A percentile compares a stretch with the other conserved stretches of the same genome.
Conservation (phyloP, 177 flowering plant species). For the Vitis hybrid region DNA sequence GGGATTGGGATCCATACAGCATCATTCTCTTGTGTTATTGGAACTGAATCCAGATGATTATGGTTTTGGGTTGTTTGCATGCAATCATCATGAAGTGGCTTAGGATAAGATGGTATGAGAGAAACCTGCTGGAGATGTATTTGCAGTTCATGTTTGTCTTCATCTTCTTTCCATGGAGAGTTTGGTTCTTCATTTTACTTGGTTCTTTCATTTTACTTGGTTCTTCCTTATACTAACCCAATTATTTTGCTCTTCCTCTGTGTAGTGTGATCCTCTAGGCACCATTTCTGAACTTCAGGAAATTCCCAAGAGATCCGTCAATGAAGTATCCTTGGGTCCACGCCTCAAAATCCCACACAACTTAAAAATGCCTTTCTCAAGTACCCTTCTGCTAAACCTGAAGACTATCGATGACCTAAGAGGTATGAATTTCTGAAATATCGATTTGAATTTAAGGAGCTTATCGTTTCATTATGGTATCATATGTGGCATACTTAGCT, state of each 20-base stretch:
- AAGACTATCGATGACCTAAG: constrained; percentile 37
- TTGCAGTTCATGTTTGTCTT: constrained; percentile 88
- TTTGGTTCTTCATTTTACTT: neutral
- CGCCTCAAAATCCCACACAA: constrained; percentile 52
- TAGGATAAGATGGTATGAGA: constrained; percentile 73
- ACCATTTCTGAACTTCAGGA: constrained; percentile 87
- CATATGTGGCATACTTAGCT: no score
- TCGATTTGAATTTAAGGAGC: no score
- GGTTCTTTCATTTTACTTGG: no score
- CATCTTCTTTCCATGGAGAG: constrained; percentile 90
- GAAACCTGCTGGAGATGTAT: constrained; percentile 76
- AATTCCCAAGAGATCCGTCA: constrained; percentile 72
- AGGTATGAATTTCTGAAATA: neutral
- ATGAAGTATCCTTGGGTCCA: constrained; percentile 85
- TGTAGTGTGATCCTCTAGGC: constrained; percentile 83
- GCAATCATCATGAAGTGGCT: constrained; percentile 90
- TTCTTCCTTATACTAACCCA: neutral
- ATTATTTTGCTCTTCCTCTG: neutral
- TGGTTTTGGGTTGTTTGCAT: constrained; percentile 31
- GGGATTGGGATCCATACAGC: no score
- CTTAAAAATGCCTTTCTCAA: constrained; percentile 35
- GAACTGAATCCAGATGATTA: neutral
- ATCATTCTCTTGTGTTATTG: neutral
- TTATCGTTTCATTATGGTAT: no score
- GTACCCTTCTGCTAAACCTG: constrained; percentile 53